phyloP scores from a whole-genome alignment of 225 moss, liverwort and hornwort genomes.

The Pleurozium schreberi region DNA sequence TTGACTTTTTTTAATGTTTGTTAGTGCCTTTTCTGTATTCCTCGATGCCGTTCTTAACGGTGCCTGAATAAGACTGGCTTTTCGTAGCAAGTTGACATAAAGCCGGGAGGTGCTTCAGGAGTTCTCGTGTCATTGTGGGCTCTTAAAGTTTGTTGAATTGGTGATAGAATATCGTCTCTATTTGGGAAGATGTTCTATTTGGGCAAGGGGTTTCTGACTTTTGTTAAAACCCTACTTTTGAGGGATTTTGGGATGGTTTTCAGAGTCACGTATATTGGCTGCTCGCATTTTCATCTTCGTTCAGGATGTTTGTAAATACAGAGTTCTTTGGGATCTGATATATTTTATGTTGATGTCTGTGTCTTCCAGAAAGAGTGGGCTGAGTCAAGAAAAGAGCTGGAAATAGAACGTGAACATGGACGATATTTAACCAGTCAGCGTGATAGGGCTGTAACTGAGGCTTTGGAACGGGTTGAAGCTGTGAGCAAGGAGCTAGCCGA shows the following conservation, averaged over 20 bases:
- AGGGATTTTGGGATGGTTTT: not conserved
- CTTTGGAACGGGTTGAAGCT: conserved; percentile 71
- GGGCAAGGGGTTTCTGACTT: not conserved
- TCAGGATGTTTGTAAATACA: not conserved
- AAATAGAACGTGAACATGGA: conserved; percentile 79
- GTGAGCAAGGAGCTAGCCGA: conserved; percentile 79
- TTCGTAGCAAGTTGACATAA: not conserved
- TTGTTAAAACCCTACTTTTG: not conserved
- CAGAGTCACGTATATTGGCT: not conserved
- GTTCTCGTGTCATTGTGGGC: not conserved
- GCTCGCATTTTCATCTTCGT: not conserved
- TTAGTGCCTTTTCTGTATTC: not conserved
- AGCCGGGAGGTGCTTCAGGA: not conserved
- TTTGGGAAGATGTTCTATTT: not conserved
- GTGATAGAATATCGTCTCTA: not conserved
- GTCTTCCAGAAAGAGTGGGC: conserved; percentile 80
- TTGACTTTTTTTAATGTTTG: not conserved
- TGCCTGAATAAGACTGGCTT: not conserved
- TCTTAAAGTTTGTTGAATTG: not conserved
- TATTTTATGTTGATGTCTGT: not conserved
- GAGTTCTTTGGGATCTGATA: not conserved
- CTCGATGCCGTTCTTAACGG: not conserved
- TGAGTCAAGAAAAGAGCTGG: conserved; percentile 73
- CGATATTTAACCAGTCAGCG: conserved; percentile 55
- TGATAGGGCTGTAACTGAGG: conserved; percentile 72